Evolutionary conservation across 169 alveolate genomes (phyloP).

Genomic region (Plasmodium cynomolgi): DNA sequence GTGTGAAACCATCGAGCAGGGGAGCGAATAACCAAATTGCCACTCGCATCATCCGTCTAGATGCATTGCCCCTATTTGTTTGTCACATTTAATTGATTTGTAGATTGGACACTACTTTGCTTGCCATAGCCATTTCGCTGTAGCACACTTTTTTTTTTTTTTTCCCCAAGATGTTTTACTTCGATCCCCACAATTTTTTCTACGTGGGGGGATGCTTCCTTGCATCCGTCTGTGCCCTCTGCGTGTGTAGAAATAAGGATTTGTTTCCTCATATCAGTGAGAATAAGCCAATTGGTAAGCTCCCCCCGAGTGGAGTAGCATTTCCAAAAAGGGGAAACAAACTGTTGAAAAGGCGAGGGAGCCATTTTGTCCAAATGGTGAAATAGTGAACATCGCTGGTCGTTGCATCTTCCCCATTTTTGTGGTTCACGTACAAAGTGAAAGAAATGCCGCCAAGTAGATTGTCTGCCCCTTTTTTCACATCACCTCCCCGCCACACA

Average conservation of each 20-base stretch:
- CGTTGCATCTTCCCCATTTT: background rate
- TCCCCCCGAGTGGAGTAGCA: background rate
- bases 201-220: constrained; percentile 44
- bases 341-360: background rate
- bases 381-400: background rate
- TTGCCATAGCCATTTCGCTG: background rate
- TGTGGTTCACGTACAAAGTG: background rate
- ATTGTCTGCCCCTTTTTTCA: background rate
- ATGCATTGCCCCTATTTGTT: background rate
- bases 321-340: background rate
- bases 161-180: constrained; percentile 35
- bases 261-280: constrained; percentile 69
- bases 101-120: background rate
- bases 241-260: constrained; percentile 52
- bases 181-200: constrained; percentile 32
- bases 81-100: background rate
- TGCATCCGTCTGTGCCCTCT: constrained; percentile 64
- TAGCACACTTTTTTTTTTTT: background rate
- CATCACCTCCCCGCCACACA: background rate
- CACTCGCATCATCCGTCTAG: background rate
- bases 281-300: constrained; percentile 46
- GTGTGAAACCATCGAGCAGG: background rate
- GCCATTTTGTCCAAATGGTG: background rate
- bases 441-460: background rate
- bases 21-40: background rate